phyloP scores from a whole-genome alignment of 1,284 basidiomycete species.

The Cystobasidium sp. region DNA sequence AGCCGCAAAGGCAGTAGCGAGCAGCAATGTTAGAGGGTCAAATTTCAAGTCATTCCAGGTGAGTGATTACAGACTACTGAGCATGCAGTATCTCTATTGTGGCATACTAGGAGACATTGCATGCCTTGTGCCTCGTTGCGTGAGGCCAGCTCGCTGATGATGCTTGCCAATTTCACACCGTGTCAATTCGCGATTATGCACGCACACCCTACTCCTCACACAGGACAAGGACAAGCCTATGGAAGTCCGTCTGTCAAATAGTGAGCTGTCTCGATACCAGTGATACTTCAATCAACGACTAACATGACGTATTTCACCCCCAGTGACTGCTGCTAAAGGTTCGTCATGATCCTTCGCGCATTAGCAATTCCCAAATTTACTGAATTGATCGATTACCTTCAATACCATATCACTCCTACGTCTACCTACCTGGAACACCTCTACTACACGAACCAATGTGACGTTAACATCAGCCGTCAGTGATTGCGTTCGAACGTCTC shows the following conservation, averaged over 20 bases:
- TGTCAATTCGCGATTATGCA: constrained; percentile 14
- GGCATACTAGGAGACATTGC: too few species aligned
- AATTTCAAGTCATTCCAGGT: constrained; percentile 45
- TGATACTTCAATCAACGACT: not conserved
- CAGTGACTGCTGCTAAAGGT: constrained; percentile 91
- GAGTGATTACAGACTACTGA: not conserved
- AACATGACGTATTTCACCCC: not conserved
- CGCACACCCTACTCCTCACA: constrained; percentile 2
- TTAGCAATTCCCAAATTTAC: constrained; percentile 1
- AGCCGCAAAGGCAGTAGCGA: constrained; percentile 32
- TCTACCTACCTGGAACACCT: not conserved
- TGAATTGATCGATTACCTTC: not conserved
- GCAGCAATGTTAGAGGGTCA: constrained; percentile 24
- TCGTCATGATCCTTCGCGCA: constrained; percentile 48
- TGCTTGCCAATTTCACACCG: not conserved
- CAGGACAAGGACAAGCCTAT: constrained; percentile 77
- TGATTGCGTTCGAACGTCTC: constrained; percentile 93
- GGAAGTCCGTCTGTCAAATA: constrained; percentile 91
- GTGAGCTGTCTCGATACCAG: not conserved
- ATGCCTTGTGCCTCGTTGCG: not conserved
- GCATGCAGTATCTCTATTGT: not conserved
- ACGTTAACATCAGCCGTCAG: constrained; percentile 74
- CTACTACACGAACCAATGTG: not conserved
- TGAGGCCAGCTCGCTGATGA: not conserved
- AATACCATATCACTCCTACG: not conserved